Evolutionary conservation across 139 green algal genomes (phyloP), one percentile per base, ranked within the genome.

Genomic region (Coelastrella sp.): DNA sequence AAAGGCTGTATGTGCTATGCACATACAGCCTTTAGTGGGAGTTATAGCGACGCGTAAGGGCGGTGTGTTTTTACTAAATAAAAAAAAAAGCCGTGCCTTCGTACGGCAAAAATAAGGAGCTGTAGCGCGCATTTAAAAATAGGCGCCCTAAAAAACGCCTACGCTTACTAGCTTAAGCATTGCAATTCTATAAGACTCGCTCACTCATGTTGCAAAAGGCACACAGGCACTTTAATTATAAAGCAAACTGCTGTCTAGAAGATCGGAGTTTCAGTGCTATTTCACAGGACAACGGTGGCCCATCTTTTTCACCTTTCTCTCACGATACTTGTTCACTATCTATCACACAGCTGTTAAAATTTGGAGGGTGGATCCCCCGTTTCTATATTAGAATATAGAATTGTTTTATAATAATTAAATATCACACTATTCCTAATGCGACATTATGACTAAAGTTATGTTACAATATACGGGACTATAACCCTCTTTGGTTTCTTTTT

Each of bases 401-500:
- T n/a, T n/a, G n/a, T n/a, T n/a, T n/a, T n/a, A n/a, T n/a, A n/a
- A n/a, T n/a, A n/a, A n/a, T n/a, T n/a, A n/a, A n/a, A 21, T 30
- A 34, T 68, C 51, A 32, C 62, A 78, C 19, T 72, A 88, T 74
- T 40, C 80, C 63, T 62, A 72, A 57, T 63, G 77, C 59, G 60
- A 91, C 88, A 88, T 60, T 66, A 79, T 67, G 74, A 72, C 51
- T 68, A 62, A 72, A 62, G 78, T 83, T 48, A 71, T 85, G 69
- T 51, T 85, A 48, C 60, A 68, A 67, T 53, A 79, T 75, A 87
- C 63, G 71, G 74, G 53, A 62, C 30, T 81, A 62, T 81, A 41
- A 63, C 35, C 67, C 67, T 76, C 67, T 76, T 35, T 76, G 67
- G 67, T 76, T 76, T 76, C 67, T 35, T 57, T 57, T 76, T 76